These are phyloP conservation scores for Calonectria fujianensis DNA, from an alignment of 2,329 filamentous ascomycete genomes.

Conservation along the genomic window DNA sequence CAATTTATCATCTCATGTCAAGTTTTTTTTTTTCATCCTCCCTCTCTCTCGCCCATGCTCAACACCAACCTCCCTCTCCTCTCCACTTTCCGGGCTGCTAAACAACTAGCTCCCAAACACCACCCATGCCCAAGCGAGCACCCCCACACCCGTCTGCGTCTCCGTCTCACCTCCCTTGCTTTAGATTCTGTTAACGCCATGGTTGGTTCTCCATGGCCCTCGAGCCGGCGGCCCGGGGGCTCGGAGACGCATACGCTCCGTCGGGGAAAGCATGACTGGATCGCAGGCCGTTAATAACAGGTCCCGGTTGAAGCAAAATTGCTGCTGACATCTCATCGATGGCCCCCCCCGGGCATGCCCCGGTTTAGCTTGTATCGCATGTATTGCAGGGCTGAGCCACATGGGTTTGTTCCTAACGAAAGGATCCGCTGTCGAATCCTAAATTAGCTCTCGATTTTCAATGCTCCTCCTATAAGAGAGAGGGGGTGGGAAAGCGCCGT, in stretches of 20 bases:
- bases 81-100: constrained; percentile 17
- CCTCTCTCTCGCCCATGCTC: constrained; percentile 12
- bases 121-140: constrained; percentile 14
- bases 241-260: background rate
- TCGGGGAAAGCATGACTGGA: background rate
- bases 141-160: constrained; percentile 47
- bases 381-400: constrained; percentile 51
- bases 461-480: constrained; percentile 19
- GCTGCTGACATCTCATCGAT: constrained; percentile 28
- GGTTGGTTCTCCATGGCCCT: constrained; percentile 5
- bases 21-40: background rate
- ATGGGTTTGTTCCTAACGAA: constrained; percentile 32
- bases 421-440: constrained; percentile 35
- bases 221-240: background rate
- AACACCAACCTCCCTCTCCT: constrained; percentile 41
- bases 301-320: constrained; percentile 8
- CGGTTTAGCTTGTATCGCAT: constrained; percentile 36
- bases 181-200: background rate
- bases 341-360: constrained; percentile 7
- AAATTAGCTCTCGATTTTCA: constrained; percentile 51
- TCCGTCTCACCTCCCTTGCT: constrained; percentile 36
- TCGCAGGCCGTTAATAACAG: background rate
- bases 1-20: constrained; percentile 43
- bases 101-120: constrained; percentile 21
- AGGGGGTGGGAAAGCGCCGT: constrained; percentile 39